Evolutionary conservation across 2,329 filamentous ascomycete species (phyloP), one percentile per base, ranked within the genome.

Genomic region (Leptographium lundbergii): DNA sequence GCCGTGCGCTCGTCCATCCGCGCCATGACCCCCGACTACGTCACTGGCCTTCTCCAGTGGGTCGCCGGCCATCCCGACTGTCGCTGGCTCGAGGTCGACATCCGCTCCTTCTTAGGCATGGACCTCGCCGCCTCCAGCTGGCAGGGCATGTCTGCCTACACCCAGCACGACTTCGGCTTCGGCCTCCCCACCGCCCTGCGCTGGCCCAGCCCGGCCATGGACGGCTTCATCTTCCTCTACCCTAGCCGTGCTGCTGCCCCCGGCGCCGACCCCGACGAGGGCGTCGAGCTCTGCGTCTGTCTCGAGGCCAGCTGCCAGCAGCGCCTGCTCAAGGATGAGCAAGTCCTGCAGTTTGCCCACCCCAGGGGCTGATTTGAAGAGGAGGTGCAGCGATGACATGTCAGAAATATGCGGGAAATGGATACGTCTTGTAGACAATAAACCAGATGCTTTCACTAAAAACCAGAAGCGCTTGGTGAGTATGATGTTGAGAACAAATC

Each of bases 161-260:
- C 55, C 56, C 27, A 25, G 9, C 66, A 68, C 57, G 66, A 70
- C 57, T 70, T 69, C 57, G 68, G 68, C 2, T 70, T 70, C 54
- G 68, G 68, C 5, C 17, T 59, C 50, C 67, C 65, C 10, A 25
- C 32, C 9, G 59, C 57, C 11, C 19, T 61, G 27, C 60, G 58
- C 4, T 60, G 57, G 57, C 60, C 60, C 1, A 51, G 48, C 19
- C 60, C 60, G n/a, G 6, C 14, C 5, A 54, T 60, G 27, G 58
- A 58, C 48, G 58, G 56, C 27, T 61, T 61, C 36, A 36, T 61
- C 11, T 61, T 60, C 29, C n/a, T 61, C 7, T 61, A 60, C 17
- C 60, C 60, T 1, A 54, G 47, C 48, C 60, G 60, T 4, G 56
- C 56, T 3, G 34, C 14, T 2, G 2, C 19, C 14, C 51, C 51